Percentiles rank a stretch among this genome's conserved stretches.
Evolutionary conservation across 305 asterid genomes (phyloP).

Genomic region (Euphrasia arctica): DNA sequence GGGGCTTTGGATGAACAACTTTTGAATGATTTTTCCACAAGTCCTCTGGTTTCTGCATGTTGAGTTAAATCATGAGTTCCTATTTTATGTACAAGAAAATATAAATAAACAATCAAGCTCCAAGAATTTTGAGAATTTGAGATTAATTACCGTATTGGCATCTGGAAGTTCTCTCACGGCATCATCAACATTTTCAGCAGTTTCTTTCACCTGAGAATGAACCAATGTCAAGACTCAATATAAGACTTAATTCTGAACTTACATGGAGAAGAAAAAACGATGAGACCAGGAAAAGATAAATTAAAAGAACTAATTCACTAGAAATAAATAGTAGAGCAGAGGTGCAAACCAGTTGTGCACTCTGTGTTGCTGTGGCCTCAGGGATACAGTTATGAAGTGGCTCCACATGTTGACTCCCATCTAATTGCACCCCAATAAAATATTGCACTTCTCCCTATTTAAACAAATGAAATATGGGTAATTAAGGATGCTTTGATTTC

Average conservation of each 20-base stretch:
- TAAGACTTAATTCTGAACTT: constrained; percentile 11
- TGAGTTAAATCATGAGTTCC: constrained; percentile 23
- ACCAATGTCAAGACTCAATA: constrained; percentile 4
- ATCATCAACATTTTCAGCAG: constrained; percentile 85
- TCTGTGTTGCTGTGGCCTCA: constrained; percentile 70
- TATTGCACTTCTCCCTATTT: constrained; percentile 97
- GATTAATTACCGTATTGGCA: constrained; percentile 63
- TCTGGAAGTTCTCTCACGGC: constrained; percentile 98
- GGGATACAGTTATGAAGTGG: constrained; percentile 92
- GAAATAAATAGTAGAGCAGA: constrained; percentile 17
- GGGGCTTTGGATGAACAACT: constrained; percentile 90
- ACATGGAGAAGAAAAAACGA: background rate
- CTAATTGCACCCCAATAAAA: constrained; percentile 97
- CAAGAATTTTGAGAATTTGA: constrained; percentile 5
- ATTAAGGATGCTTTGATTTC: background rate
- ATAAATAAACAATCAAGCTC: background rate
- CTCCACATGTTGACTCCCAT: constrained; percentile 94
- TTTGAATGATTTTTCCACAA: constrained; percentile 89
- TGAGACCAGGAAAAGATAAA: background rate
- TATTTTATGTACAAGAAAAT: constrained; percentile 6
- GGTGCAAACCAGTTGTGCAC: constrained; percentile 58
- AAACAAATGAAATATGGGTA: constrained; percentile 19
- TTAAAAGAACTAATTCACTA: constrained; percentile 14
- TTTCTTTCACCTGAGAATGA: constrained; percentile 74
- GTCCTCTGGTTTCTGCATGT: constrained; percentile 93